phyloP scores from a whole-genome alignment of 140 eudicot species.

The Anethum foeniculum region DNA sequence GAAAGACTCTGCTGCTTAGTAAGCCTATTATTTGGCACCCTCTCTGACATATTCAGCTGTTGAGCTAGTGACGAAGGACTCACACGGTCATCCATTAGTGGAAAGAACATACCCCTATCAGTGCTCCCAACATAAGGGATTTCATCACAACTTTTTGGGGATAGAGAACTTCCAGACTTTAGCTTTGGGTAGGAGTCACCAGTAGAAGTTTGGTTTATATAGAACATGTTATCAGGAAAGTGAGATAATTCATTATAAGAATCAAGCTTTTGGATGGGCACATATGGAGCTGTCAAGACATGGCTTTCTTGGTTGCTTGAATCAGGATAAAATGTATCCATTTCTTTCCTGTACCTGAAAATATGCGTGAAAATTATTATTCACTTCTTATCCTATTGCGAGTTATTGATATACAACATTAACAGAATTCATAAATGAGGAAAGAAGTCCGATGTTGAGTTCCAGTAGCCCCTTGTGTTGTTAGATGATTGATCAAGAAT shows the following conservation, averaged over 20 bases:
- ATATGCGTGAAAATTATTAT: background rate
- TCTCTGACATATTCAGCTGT: conserved; percentile 9
- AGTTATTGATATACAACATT: conserved; percentile 4
- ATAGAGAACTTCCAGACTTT: conserved; percentile 27
- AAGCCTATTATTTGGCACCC: conserved; percentile 9
- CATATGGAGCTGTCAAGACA: conserved; percentile 40
- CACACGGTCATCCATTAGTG: conserved; percentile 17
- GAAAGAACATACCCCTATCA: conserved; percentile 32
- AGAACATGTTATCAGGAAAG: conserved; percentile 44
- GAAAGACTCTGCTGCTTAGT: conserved; percentile 31
- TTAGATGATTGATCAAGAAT: background rate
- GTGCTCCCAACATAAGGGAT: conserved; percentile 15
- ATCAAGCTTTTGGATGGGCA: conserved; percentile 38
- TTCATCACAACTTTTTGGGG: conserved; percentile 21
- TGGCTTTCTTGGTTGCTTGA: conserved; percentile 61
- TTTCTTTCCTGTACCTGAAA: conserved; percentile 17
- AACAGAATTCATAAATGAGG: background rate
- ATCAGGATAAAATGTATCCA: conserved; percentile 77
- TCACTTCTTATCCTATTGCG: background rate
- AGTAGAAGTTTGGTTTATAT: conserved; percentile 34
- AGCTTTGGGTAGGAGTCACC: conserved; percentile 45
- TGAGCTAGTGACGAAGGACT: conserved; percentile 27
- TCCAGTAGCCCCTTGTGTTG: background rate
- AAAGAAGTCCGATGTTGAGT: background rate
- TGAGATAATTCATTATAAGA: conserved; percentile 43